Base-by-base conservation (phyloP, 1,284 basidiomycete genomes). In the Rhizoctonia solani region DNA sequence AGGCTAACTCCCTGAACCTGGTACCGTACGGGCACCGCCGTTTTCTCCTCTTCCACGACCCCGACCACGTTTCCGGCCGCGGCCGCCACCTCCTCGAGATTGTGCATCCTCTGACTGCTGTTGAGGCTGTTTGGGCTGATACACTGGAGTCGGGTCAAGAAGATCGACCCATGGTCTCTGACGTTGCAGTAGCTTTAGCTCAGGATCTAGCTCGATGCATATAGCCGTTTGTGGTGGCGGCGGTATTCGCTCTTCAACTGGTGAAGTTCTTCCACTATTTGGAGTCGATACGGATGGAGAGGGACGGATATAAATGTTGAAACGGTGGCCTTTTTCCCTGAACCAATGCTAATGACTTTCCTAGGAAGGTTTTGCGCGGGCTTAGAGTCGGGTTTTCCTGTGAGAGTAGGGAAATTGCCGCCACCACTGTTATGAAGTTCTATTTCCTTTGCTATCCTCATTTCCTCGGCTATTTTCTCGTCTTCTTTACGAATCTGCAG, bases 261-360 rank as follows among this genome's bases (percentile, higher is more conserved):
- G 59, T 1, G 59, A 63, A 3, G 34, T 37, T 16, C 59, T 11
- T 16, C 59, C 59, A 53, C 59, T 63, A 2, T 25, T 42, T n/a
- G 59, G 59, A 21, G 52, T 63, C 19, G 59, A 63, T 41, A 19
- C 23, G 21, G 59, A 49, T 11, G 59, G 59, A 11, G 59, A 42
- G 59, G 59, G 8, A 63, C 59, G 6, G 59, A 47, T 8, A 63
- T 52, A 63, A 63, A 63, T 16, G 59, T 63, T 11, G 59, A 63
- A 3, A 63, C 4, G 1, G 59, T 63, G 14, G 59, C 59, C 37
- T 63, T 63, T 30, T 63, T 63, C 19, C 47, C 53, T 25, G 59
- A 63, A 29, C 53, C 53, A 16, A 63, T 34, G 32, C 47, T 52
- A 19, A 63, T 30, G 13, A 63, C 59, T 52, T 63, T 63, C 0